Base-by-base conservation (phyloP, 495 filamentous ascomycete species). In the Staphylotrichum tortipilum region DNA sequence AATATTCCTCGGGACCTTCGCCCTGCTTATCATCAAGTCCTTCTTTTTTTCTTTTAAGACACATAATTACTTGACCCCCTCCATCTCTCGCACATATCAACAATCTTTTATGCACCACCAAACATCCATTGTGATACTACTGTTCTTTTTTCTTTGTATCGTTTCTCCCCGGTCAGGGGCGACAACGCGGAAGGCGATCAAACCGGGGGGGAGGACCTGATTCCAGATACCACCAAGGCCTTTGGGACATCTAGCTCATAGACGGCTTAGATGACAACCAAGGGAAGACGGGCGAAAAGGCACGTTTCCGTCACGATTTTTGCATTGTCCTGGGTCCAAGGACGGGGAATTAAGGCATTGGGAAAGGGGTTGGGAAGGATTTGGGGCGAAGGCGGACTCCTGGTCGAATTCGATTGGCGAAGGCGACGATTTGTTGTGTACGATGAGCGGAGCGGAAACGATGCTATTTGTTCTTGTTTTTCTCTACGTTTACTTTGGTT, bases 241-340 rank as follows among this genome's bases (percentile, higher is more conserved):
- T 62, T 55, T 61, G 58, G 50, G 51, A 54, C 54, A 53, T 60
- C 58, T 52, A 57, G 54, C 55, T 63, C 49, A 51, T 63, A 63
- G 61, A 66, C 46, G 50, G 57, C 55, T 65, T 54, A 62, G 56
- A 61, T 54, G 55, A 48, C 17, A 23, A 34, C 40, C 56, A 50
- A 56, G 44, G 57, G 53, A 34, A 35, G 54, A 58, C 47, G 47
- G 59, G 61, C 56, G 30, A 63, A 62, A 56, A 55, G 54, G 48
- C 28, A 52, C 50, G 49, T 17, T 58, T 53, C 31, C 52, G 40
- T 38, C n/a, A n/a, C n/a, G n/a, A n/a, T 61, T 63, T 63, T 61
- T 65, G 64, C 64, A 63, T 62, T 43, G 50, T 63, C 57, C 62
- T 56, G 60, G 64, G 50, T 56, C 47, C 29, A 15, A 14, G 11